These are phyloP conservation scores for Phytopythium sindhum DNA, from an alignment of 352 stramenopile species.

Conservation along the genomic window DNA sequence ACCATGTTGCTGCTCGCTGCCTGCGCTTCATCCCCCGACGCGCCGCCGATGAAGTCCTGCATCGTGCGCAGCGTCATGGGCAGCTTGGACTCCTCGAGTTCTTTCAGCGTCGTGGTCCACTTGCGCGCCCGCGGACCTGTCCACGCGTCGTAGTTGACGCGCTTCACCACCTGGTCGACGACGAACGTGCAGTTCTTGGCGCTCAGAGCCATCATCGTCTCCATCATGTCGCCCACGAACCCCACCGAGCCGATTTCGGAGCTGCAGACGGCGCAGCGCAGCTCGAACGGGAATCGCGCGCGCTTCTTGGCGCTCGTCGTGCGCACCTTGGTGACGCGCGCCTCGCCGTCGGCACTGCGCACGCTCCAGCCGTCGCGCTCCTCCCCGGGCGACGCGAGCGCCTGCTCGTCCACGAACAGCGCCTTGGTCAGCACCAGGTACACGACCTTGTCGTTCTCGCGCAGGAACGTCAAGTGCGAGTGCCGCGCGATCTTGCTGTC, in stretches of 20 bases:
- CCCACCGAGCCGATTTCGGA: slow-evolving; percentile 46
- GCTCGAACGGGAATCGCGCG: slow-evolving; percentile 41
- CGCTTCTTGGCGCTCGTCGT: slow-evolving; percentile 36
- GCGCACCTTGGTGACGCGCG: slow-evolving; percentile 50
- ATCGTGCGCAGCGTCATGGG: slow-evolving; percentile 22
- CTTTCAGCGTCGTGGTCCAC: slow-evolving; percentile 33
- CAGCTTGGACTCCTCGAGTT: slow-evolving; percentile 26
- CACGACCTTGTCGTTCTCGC: slow-evolving; percentile 44
- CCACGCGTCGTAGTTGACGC: slow-evolving; percentile 6
- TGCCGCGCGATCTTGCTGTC: slow-evolving; percentile 24
- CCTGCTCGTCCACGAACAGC: slow-evolving; percentile 34
- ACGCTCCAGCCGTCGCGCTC: slow-evolving; percentile 30
- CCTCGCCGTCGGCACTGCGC: slow-evolving; percentile 17
- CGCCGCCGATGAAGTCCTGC: slow-evolving; percentile 12
- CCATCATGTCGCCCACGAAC: slow-evolving; percentile 28
- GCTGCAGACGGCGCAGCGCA: slow-evolving; percentile 45
- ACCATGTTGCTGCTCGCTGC: background rate
- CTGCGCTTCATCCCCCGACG: background rate
- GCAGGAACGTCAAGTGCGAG: slow-evolving; percentile 44
- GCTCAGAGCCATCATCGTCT: slow-evolving; percentile 45
- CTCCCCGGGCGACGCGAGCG: slow-evolving; percentile 8
- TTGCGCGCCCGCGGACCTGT: slow-evolving; percentile 14
- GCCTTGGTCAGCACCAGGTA: slow-evolving; percentile 41
- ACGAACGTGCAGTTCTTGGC: slow-evolving; percentile 41
- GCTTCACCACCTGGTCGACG: slow-evolving; percentile 13